phyloP scores from a whole-genome alignment of 768 basidiomycete genomes.

The Rhizopogon vulgaris region DNA sequence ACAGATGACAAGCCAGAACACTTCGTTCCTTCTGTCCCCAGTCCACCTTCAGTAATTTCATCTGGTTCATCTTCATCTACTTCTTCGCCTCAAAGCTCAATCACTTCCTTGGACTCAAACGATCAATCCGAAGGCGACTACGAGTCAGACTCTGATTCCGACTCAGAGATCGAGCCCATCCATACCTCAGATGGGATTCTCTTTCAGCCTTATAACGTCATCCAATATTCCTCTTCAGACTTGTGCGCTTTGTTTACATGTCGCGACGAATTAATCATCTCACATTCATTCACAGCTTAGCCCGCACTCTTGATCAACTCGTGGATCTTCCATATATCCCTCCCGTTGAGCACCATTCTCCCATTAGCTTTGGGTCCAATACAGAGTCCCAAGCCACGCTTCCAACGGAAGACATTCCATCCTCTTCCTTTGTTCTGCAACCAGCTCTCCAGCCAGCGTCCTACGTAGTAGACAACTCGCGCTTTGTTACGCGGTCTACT shows the following conservation, averaged over 20 bases:
- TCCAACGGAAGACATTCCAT: not conserved
- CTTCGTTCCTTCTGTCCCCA: constrained; percentile 14
- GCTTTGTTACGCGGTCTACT: constrained; percentile 10
- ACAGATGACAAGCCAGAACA: constrained; percentile 26
- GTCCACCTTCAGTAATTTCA: constrained; percentile 20
- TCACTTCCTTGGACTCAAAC: constrained; percentile 4
- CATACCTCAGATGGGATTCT: not conserved
- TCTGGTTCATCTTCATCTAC: constrained; percentile 23
- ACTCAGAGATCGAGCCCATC: constrained; percentile 21
- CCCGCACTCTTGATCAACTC: constrained; percentile 1
- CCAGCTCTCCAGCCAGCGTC: not conserved
- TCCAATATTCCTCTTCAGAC: constrained; percentile 14
- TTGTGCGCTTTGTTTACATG: constrained; percentile 14
- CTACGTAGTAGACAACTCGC: constrained; percentile 1
- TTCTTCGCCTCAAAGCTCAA: constrained; percentile 9
- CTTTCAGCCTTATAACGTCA: not conserved
- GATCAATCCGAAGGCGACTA: constrained; percentile 16
- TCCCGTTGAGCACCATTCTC: constrained; percentile 2
- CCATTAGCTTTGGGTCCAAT: not conserved
- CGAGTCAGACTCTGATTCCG: constrained; percentile 23
- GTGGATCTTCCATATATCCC: constrained; percentile 12
- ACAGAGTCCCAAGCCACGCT: not conserved
- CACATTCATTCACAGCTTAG: constrained; percentile 17
- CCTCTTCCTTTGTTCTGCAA: not conserved
- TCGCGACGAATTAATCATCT: not conserved